These are phyloP conservation scores for Styphnolobium japonicum DNA, from an alignment of 306 rosid genomes.

Conservation along the genomic window DNA sequence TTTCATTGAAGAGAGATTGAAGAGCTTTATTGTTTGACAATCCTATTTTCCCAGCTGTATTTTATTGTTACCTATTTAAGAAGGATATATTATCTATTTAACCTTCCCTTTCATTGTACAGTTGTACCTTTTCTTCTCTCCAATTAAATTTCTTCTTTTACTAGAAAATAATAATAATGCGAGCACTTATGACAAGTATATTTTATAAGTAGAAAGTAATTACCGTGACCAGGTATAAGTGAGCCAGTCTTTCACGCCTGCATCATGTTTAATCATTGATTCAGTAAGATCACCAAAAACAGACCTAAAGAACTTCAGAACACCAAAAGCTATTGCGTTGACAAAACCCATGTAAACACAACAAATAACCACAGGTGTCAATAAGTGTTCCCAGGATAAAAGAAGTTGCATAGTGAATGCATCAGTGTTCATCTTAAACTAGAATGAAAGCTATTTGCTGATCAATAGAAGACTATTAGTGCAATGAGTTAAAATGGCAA, in stretches of 20 bases:
- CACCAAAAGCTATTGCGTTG: conserved; percentile 78
- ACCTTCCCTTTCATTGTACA: too few species aligned
- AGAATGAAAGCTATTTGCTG: background rate
- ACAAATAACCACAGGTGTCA: conserved; percentile 6
- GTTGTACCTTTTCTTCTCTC: too few species aligned
- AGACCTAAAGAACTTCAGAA: conserved; percentile 81
- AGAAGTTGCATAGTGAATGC: background rate
- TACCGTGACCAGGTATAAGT: conserved; percentile 97
- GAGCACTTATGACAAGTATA: background rate
- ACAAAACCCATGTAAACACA: conserved; percentile 6
- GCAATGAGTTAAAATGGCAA: background rate
- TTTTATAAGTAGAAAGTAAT: conserved; percentile 26
- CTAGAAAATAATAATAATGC: background rate
- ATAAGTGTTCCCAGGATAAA: background rate
- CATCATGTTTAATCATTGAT: conserved; percentile 98
- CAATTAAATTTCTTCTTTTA: background rate
- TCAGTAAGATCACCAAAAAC: conserved; percentile 95
- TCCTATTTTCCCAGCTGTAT: too few species aligned
- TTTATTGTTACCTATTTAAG: background rate
- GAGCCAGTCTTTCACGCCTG: conserved; percentile 98
- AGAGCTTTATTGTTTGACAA: too few species aligned
- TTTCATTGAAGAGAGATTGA: too few species aligned
- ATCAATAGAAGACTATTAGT: background rate
- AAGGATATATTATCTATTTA: background rate
- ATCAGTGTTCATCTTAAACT: background rate